Conservation (phyloP, 139 green algal genomes). For the Astrephomene gubernaculifera region DNA sequence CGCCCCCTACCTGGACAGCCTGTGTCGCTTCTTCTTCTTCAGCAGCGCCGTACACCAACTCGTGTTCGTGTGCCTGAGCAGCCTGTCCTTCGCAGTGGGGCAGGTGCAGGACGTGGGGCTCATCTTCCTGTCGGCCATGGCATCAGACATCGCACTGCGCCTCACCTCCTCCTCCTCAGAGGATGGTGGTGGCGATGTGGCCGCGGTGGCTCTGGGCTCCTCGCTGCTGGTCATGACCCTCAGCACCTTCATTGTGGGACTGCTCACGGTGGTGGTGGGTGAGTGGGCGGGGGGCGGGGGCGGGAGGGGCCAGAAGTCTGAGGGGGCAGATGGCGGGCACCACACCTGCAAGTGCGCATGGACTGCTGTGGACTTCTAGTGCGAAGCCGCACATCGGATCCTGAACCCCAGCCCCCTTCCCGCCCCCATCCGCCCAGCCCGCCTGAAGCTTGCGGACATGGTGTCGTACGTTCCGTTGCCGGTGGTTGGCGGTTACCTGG, state of each 20-base stretch:
- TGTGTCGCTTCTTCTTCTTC: conserved; percentile 77
- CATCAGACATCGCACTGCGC: conserved; percentile 65
- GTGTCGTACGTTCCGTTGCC: conserved; percentile 87
- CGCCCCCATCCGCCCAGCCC: neutral
- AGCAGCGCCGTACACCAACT: conserved; percentile 76
- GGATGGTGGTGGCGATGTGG: neutral
- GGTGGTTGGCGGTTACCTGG: conserved; percentile 82
- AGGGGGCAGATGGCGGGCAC: neutral
- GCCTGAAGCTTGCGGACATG: conserved; percentile 66
- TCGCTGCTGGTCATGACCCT: conserved; percentile 71
- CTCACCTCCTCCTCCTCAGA: no score
- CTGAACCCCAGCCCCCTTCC: neutral
- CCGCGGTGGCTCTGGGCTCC: conserved; percentile 66
- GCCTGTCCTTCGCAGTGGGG: conserved; percentile 83
- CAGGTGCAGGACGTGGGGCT: conserved; percentile 83
- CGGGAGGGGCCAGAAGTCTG: neutral
- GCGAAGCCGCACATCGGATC: no score
- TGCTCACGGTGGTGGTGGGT: conserved; percentile 77
- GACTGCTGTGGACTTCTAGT: no score
- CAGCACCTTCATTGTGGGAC: conserved; percentile 74
- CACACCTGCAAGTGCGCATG: no score
- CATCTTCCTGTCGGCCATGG: conserved; percentile 86
- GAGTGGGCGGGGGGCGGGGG: neutral
- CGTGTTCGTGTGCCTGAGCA: conserved; percentile 66
- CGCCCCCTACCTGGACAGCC: conserved; percentile 58